Evolutionary conservation across 2,329 filamentous ascomycete genomes (phyloP).

Genomic region (Talaromyces sp.): DNA sequence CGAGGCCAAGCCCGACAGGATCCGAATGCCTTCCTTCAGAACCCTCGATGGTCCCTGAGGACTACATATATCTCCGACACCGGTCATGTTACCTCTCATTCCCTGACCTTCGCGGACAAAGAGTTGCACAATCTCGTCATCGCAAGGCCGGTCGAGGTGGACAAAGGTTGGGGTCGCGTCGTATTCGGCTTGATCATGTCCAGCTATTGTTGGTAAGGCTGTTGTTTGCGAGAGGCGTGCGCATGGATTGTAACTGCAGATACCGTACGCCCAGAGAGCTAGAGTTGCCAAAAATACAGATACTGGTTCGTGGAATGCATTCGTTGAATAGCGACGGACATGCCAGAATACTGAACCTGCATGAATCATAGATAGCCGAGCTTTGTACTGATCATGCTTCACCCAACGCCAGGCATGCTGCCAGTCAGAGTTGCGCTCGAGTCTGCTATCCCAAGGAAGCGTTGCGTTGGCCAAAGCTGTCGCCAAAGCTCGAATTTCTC

Average conservation of each 20-base stretch:
- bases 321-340: slow-evolving; percentile 48
- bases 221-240: slow-evolving; percentile 27
- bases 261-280: slow-evolving; percentile 48
- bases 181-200: slow-evolving; percentile 15
- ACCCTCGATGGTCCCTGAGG: slow-evolving; percentile 37
- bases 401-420: slow-evolving; percentile 50
- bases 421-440: slow-evolving; percentile 32
- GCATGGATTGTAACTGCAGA: slow-evolving; percentile 25
- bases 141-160: slow-evolving; percentile 53
- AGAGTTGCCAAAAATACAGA: slow-evolving; percentile 47
- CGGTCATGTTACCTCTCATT: slow-evolving; percentile 52
- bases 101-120: slow-evolving; percentile 51
- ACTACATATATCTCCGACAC: slow-evolving; percentile 51
- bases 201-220: background rate
- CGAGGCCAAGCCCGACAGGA: slow-evolving; percentile 29
- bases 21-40: slow-evolving; percentile 38
- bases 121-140: slow-evolving; percentile 57
- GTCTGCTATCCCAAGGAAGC: slow-evolving; percentile 28
- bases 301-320: slow-evolving; percentile 48
- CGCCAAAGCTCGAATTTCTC: slow-evolving; percentile 45
- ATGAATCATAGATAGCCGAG: slow-evolving; percentile 55
- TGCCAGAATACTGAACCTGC: slow-evolving; percentile 54
- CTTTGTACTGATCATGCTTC: slow-evolving; percentile 53
- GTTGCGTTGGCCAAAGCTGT: slow-evolving; percentile 32
- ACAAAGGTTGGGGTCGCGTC: slow-evolving; percentile 44